Percentiles rank a stretch among this genome's conserved stretches.
Conservation (phyloP, 164 flowering plant genomes). For the Aristolochia contorta region DNA sequence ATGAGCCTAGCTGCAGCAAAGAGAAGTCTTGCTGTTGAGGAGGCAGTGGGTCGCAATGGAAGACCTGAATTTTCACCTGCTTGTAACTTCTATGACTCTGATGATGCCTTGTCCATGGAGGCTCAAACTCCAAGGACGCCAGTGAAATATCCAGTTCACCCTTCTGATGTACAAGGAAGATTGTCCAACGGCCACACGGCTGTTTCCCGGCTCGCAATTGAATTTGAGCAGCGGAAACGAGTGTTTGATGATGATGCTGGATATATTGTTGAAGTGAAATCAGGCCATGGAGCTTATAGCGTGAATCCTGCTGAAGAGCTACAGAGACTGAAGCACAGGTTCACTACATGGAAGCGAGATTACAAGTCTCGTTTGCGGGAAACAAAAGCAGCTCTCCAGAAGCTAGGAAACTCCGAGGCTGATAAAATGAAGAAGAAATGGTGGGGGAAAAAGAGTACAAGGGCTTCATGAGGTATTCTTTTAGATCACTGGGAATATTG, state of each 20-base stretch:
- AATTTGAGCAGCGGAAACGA: slow-evolving; percentile 58
- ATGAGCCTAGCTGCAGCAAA: slow-evolving; percentile 67
- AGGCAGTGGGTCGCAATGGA: slow-evolving; percentile 29
- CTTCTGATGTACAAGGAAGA: slow-evolving; percentile 18
- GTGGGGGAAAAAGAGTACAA: slow-evolving; percentile 56
- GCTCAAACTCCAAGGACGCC: slow-evolving; percentile 52
- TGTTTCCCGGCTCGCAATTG: slow-evolving; percentile 40
- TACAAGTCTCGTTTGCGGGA: slow-evolving; percentile 55
- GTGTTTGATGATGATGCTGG: slow-evolving; percentile 62
- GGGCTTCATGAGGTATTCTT: slow-evolving; percentile 7
- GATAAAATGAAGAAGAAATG: slow-evolving; percentile 46
- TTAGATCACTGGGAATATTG: no score
- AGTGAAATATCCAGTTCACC: slow-evolving; percentile 15
- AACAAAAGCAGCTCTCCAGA: slow-evolving; percentile 46
- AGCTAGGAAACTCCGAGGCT: slow-evolving; percentile 35
- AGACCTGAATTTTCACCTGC: slow-evolving; percentile 35
- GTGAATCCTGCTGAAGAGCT: slow-evolving; percentile 47
- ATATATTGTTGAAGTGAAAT: slow-evolving; percentile 35
- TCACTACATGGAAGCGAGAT: slow-evolving; percentile 77
- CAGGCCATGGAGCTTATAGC: slow-evolving; percentile 22
- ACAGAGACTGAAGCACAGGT: slow-evolving; percentile 45
- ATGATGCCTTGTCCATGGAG: slow-evolving; percentile 40
- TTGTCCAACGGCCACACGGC: slow-evolving; percentile 31
- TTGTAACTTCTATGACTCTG: slow-evolving; percentile 50
- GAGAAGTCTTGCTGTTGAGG: slow-evolving; percentile 41